phyloP scores from a whole-genome alignment of 2,329 filamentous ascomycete species.

The Clathrospora elynae region DNA sequence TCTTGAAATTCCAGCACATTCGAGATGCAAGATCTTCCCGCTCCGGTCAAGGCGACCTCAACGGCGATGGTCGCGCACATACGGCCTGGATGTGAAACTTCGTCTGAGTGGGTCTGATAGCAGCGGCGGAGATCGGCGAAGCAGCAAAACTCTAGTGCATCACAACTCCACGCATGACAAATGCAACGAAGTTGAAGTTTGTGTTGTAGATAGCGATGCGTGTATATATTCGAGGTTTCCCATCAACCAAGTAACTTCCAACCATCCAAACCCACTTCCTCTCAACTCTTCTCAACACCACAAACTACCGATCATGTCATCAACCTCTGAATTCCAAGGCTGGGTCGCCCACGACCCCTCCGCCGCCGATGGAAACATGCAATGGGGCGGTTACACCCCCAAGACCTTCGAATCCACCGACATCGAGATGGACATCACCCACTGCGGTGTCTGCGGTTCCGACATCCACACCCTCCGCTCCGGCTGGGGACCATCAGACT shows the following conservation, averaged over 20 bases:
- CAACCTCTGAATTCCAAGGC: conserved; percentile 56
- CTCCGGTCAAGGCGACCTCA: conserved; percentile 5
- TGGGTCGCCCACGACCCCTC: conserved; percentile 60
- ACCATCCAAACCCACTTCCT: neutral
- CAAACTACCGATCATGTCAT: conserved; percentile 23
- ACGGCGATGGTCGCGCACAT: conserved; percentile 7
- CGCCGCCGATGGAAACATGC: conserved; percentile 60
- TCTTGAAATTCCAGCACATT: too few relatives aligned
- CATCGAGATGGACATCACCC: conserved; percentile 49
- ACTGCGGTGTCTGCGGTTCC: conserved; percentile 45
- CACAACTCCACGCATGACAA: conserved; percentile 27
- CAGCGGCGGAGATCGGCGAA: conserved; percentile 33
- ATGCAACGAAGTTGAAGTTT: conserved; percentile 17
- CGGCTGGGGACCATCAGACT: conserved; percentile 56
- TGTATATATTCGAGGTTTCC: conserved; percentile 1
- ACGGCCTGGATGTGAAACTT: conserved; percentile 14
- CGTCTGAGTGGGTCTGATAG: conserved; percentile 20
- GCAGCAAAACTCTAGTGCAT: conserved; percentile 26
- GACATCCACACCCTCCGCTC: conserved; percentile 45
- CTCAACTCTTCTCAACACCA: neutral
- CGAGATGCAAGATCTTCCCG: too few relatives aligned
- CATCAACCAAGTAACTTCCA: neutral
- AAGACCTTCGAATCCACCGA: conserved; percentile 70
- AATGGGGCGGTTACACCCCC: conserved; percentile 54
- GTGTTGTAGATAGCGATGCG: conserved; percentile 5